Evolutionary conservation across 163 green algal species (phyloP).

Genomic region (Chlorella variabilis): DNA sequence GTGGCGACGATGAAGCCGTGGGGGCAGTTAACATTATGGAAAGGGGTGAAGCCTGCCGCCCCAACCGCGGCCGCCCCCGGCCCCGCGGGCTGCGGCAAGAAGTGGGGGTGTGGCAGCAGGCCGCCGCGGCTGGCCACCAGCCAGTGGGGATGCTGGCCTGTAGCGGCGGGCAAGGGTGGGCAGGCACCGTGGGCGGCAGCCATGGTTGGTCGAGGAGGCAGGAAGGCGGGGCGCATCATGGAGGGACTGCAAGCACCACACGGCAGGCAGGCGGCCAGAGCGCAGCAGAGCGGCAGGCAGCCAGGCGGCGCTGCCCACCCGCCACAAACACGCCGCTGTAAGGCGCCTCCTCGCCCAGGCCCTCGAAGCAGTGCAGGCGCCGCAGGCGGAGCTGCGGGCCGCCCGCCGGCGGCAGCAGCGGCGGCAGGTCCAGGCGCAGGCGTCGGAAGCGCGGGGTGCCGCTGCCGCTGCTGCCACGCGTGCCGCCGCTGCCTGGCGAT

Average conservation of each 20-base stretch:
- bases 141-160: slow-evolving; percentile 66
- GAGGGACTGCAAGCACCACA: neutral
- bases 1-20: slow-evolving; percentile 45
- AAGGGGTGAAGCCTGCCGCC: slow-evolving; percentile 78
- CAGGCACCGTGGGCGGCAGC: too few species aligned
- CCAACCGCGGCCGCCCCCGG: neutral
- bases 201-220: neutral
- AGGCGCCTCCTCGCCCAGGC: slow-evolving; percentile 50
- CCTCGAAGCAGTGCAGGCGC: slow-evolving; percentile 51
- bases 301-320: too few species aligned
- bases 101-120: slow-evolving; percentile 66
- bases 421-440: slow-evolving; percentile 42
- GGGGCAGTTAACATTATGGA: slow-evolving; percentile 91
- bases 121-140: slow-evolving; percentile 69
- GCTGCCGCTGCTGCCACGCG: neutral
- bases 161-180: neutral
- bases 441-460: slow-evolving; percentile 40
- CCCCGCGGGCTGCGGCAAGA: slow-evolving; percentile 32
- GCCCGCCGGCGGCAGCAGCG: neutral
- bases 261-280: neutral
- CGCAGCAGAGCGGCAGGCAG: too few species aligned
- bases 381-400: neutral
- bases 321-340: slow-evolving; percentile 77
- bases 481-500: neutral
- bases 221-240: neutral